These are phyloP conservation scores for Stereum hirsutum DNA, from an alignment of 1,284 basidiomycete species.

Conservation along the genomic window DNA sequence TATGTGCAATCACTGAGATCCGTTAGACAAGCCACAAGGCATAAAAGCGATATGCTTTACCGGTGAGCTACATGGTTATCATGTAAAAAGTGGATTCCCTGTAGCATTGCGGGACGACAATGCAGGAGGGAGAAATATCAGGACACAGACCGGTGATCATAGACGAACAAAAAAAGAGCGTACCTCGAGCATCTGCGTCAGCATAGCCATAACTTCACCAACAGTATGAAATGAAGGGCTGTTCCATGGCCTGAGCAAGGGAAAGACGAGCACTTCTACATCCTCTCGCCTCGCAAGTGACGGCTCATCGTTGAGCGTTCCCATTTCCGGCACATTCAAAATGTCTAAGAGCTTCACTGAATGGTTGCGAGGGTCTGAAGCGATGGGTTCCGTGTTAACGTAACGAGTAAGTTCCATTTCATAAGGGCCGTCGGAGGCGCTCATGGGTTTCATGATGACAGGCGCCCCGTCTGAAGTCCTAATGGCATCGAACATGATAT, in stretches of 20 bases:
- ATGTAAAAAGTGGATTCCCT: constrained; percentile 18
- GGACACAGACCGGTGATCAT: too few relatives aligned
- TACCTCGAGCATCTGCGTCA: constrained; percentile 21
- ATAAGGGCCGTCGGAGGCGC: too few relatives aligned
- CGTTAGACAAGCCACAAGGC: not conserved
- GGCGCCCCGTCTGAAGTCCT: too few relatives aligned
- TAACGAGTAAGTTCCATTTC: too few relatives aligned
- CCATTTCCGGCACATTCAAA: constrained; percentile 12
- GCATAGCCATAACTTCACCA: constrained; percentile 21
- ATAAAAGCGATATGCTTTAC: constrained; percentile 6
- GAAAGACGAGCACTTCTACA: constrained; percentile 16
- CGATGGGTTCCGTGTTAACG: constrained; percentile 13
- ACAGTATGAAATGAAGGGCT: constrained; percentile 16
- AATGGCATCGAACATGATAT: too few relatives aligned
- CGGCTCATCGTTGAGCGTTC: too few relatives aligned
- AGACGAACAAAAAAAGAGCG: too few relatives aligned
- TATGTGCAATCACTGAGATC: constrained; percentile 24
- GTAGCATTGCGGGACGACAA: not conserved
- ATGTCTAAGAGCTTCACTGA: constrained; percentile 17
- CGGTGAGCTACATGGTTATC: constrained; percentile 15
- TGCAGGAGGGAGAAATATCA: not conserved
- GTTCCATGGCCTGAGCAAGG: constrained; percentile 14
- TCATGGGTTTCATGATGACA: too few relatives aligned
- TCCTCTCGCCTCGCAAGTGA: too few relatives aligned
- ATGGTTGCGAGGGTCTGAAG: constrained; percentile 17